Evolutionary conservation across 2,329 filamentous ascomycete genomes (phyloP).

Genomic region (Trichoderma pleuroti): DNA sequence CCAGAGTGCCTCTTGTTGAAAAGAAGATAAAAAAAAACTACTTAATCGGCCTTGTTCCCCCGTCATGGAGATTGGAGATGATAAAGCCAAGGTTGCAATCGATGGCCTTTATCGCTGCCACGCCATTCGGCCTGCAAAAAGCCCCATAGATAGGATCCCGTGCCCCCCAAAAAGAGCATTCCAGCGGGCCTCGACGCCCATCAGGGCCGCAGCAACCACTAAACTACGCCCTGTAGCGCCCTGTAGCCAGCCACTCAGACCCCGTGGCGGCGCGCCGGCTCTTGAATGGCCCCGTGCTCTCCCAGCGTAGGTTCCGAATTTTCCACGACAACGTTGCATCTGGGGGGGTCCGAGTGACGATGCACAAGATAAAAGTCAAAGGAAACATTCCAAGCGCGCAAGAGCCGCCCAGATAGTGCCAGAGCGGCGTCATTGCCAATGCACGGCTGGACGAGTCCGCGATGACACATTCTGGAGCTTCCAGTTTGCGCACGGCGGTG

Average conservation of each 20-base stretch:
- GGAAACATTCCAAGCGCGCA: neutral
- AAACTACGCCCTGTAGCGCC: neutral
- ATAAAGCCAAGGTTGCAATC: neutral
- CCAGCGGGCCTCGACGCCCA: neutral
- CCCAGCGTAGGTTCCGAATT: neutral
- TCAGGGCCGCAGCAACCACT: neutral
- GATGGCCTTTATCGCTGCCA: neutral
- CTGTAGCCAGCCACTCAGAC: neutral
- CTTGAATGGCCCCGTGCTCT: conserved; percentile 19
- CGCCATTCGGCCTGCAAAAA: neutral
- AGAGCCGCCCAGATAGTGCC: neutral
- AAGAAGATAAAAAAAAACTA: neutral
- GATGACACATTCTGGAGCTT: conserved; percentile 16
- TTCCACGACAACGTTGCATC: conserved; percentile 21
- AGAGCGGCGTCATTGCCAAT: neutral
- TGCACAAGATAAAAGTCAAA: neutral
- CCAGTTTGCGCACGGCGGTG: conserved; percentile 4
- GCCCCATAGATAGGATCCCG: neutral
- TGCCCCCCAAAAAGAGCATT: neutral
- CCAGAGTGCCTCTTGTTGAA: neutral
- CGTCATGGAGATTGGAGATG: neutral
- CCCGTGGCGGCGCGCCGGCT: conserved; percentile 14
- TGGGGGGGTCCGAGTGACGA: neutral
- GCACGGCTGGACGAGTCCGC: conserved; percentile 1
- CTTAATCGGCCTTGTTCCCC: neutral